Percentiles rank a stretch among this genome's conserved stretches.
phyloP scores from a whole-genome alignment of 2,329 filamentous ascomycete genomes.

The Talaromyces islandicus region DNA sequence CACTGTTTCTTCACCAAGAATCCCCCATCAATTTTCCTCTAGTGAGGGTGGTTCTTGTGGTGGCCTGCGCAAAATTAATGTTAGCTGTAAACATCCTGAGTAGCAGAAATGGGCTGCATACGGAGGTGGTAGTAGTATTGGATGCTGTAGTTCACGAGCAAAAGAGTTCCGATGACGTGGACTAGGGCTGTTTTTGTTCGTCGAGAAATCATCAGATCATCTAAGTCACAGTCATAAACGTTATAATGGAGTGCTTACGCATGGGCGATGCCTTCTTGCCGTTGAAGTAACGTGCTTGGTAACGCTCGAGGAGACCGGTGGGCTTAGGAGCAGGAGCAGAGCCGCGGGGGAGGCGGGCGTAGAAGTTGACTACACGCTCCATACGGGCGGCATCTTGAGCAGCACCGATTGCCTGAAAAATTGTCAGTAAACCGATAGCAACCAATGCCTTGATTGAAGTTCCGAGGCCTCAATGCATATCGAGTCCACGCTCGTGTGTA shows the following conservation, averaged over 20 bases:
- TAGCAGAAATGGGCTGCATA: constrained; percentile 49
- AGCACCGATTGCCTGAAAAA: constrained; percentile 76
- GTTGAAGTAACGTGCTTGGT: constrained; percentile 75
- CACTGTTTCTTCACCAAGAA: constrained; percentile 11
- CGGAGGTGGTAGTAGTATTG: constrained; percentile 99
- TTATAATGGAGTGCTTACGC: constrained; percentile 59
- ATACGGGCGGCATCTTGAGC: constrained; percentile 95
- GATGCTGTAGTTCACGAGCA: constrained; percentile 85
- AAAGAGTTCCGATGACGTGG: constrained; percentile 72
- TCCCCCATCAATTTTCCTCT: constrained; percentile 36
- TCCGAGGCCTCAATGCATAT: neutral
- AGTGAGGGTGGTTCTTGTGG: constrained; percentile 99
- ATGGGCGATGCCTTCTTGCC: constrained; percentile 84
- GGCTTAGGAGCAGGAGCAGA: constrained; percentile 76
- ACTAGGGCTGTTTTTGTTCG: constrained; percentile 62
- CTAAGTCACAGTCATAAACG: neutral
- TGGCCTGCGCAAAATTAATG: constrained; percentile 58
- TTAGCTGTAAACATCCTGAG: neutral
- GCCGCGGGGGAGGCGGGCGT: constrained; percentile 95
- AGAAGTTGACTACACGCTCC: constrained; percentile 97
- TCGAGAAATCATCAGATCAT: constrained; percentile 11
- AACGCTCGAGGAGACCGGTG: constrained; percentile 77
- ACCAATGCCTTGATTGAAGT: neutral
- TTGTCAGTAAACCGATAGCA: constrained; percentile 27
- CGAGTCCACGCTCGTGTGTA: neutral